phyloP scores from a whole-genome alignment of 2,329 filamentous ascomycete species.

The Claviceps capensis region DNA sequence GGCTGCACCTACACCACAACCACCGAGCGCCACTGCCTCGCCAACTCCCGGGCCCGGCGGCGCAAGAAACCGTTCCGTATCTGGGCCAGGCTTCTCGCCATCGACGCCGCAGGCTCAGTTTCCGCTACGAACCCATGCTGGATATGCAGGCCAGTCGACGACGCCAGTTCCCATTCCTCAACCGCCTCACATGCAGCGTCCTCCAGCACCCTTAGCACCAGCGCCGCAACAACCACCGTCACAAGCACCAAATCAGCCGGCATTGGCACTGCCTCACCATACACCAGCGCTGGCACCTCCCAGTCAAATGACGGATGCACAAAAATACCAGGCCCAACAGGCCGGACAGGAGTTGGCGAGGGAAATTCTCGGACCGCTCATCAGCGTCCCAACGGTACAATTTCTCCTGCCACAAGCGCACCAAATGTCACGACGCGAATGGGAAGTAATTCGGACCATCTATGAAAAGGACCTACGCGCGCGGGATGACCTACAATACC shows the following conservation, averaged over 20 bases:
- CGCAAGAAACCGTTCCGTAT: conserved; percentile 32
- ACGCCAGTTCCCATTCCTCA: conserved; percentile 24
- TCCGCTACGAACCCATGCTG: conserved; percentile 16
- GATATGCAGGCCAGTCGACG: conserved; percentile 19
- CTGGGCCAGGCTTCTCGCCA: conserved; percentile 41
- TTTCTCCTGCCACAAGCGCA: conserved; percentile 57
- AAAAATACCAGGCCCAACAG: conserved; percentile 29
- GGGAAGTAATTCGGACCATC: conserved; percentile 58
- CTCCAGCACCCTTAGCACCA: conserved; percentile 2
- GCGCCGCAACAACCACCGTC: neutral
- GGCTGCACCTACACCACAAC: conserved; percentile 8
- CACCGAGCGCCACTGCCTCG: conserved; percentile 11
- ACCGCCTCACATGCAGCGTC: conserved; percentile 13
- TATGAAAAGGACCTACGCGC: conserved; percentile 52
- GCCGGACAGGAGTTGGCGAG: conserved; percentile 44
- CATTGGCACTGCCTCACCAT: neutral
- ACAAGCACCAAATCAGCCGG: conserved; percentile 4
- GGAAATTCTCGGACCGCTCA: conserved; percentile 49
- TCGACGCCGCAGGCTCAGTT: conserved; percentile 27
- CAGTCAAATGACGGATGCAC: conserved; percentile 17
- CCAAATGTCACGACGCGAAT: conserved; percentile 55
- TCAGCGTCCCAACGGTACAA: conserved; percentile 49
- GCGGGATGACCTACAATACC: conserved; percentile 44
- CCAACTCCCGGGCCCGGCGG: conserved; percentile 22
- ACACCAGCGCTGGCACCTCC: conserved; percentile 3